These are phyloP conservation scores for Brassica juncea DNA, from an alignment of 345 rosid species.

Conservation along the genomic window DNA sequence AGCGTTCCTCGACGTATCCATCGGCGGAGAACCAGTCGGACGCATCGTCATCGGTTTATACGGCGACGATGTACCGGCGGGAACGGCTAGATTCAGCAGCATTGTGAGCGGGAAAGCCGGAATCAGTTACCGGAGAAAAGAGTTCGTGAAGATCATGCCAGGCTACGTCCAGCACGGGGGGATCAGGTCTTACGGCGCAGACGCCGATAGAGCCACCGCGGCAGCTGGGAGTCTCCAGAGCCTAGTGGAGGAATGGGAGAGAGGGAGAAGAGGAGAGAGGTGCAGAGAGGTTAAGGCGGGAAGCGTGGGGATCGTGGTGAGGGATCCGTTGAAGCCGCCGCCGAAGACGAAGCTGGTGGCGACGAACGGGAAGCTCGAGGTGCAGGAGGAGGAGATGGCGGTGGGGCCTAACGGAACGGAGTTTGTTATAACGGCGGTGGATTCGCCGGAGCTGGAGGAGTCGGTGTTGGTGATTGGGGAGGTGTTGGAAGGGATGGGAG, in stretches of 20 bases:
- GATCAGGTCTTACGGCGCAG: constrained; percentile 80
- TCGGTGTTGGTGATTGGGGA: constrained; percentile 75
- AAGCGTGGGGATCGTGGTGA: constrained; percentile 67
- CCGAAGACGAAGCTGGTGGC: constrained; percentile 85
- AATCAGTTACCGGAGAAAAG: constrained; percentile 83
- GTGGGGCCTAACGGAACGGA: constrained; percentile 77
- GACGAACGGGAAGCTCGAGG: constrained; percentile 64
- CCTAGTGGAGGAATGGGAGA: constrained; percentile 67
- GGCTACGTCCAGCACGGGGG: constrained; percentile 86
- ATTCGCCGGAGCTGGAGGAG: constrained; percentile 78
- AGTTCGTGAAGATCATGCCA: constrained; percentile 80
- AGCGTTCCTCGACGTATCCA: constrained; percentile 76
- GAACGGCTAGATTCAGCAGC: constrained; percentile 61
- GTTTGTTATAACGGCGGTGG: constrained; percentile 66
- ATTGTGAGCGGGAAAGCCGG: constrained; percentile 84
- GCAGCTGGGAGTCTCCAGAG: constrained; percentile 51
- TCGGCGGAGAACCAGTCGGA: constrained; percentile 72
- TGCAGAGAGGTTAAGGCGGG: constrained; percentile 61
- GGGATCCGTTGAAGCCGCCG: constrained; percentile 77
- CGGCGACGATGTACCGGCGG: constrained; percentile 60
- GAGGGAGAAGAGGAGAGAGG: constrained; percentile 45
- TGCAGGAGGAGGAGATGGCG: constrained; percentile 66
- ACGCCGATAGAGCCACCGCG: constrained; percentile 72
- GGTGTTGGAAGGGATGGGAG: constrained; percentile 77
- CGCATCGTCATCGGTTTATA: constrained; percentile 72